These are phyloP conservation scores for Arctium minus DNA, from an alignment of 129 eudicot genomes.

Conservation along the genomic window DNA sequence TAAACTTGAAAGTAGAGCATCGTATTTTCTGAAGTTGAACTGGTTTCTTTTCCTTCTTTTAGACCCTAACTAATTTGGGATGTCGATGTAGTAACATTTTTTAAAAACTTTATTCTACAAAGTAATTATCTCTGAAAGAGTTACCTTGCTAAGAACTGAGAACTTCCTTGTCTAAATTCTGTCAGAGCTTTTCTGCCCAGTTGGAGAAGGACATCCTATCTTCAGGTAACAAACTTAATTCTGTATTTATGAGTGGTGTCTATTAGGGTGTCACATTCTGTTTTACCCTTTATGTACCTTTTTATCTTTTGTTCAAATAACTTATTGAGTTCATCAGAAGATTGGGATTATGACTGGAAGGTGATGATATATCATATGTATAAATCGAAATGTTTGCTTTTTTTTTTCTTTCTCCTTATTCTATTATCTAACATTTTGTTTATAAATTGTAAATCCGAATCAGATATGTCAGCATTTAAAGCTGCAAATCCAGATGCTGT, in stretches of 20 bases:
- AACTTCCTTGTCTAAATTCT: constrained; percentile 10
- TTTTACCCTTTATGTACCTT: background rate
- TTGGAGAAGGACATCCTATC: constrained; percentile 85
- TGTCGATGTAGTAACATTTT: background rate
- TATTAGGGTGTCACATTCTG: background rate
- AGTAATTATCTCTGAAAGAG: background rate
- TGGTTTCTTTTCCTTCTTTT: background rate
- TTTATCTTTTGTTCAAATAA: background rate
- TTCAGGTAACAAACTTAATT: constrained; percentile 56
- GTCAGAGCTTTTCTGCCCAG: constrained; percentile 89
- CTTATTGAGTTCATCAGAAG: background rate
- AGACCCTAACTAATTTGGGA: background rate
- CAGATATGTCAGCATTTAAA: constrained; percentile 98
- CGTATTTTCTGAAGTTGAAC: background rate
- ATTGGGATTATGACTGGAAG: background rate
- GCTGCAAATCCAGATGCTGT: constrained; percentile 94
- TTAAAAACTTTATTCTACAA: background rate
- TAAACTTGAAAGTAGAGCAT: too few species aligned
- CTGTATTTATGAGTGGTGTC: background rate
- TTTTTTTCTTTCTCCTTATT: background rate
- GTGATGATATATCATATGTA: background rate
- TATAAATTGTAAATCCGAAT: constrained; percentile 7
- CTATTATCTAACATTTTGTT: background rate
- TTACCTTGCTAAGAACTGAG: constrained; percentile 15
- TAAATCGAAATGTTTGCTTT: background rate